Evolutionary conservation across 1,139 yeast species (phyloP).

Genomic region (Geotrichum carabidarum): DNA sequence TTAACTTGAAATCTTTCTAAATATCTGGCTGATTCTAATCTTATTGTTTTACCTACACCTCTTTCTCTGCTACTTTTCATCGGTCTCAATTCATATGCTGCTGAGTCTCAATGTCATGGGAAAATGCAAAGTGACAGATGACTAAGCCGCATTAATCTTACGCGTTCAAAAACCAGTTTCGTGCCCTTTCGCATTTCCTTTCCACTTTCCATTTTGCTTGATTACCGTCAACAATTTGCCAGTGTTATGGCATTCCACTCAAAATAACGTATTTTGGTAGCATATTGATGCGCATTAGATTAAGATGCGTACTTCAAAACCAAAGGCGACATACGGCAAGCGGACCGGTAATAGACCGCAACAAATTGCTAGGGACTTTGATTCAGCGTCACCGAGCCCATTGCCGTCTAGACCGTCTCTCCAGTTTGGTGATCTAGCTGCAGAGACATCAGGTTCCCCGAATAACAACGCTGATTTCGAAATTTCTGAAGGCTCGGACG

Average conservation of each 20-base stretch:
- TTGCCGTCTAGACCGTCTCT: neutral
- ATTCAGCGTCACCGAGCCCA: neutral
- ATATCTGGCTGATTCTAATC: too few species aligned
- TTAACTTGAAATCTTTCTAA: too few species aligned
- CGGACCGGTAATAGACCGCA: conserved; percentile 10
- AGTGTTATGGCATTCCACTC: too few species aligned
- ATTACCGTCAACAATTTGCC: neutral
- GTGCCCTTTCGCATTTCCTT: too few species aligned
- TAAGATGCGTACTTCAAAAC: neutral
- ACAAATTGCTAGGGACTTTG: conserved; percentile 5
- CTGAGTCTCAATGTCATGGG: too few species aligned
- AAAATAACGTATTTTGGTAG: too few species aligned
- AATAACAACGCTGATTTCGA: neutral
- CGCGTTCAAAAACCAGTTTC: too few species aligned
- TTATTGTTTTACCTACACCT: too few species aligned
- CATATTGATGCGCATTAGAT: neutral
- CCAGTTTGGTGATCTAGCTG: neutral
- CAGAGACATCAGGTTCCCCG: neutral
- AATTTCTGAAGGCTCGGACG: neutral
- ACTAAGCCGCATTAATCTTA: too few species aligned
- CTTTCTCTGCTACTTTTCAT: too few species aligned
- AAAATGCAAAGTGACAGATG: too few species aligned
- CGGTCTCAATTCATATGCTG: too few species aligned
- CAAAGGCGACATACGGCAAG: conserved; percentile 15
- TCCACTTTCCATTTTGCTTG: neutral